Conservation (phyloP, 768 basidiomycete genomes). For the Leucosporidium creatinivorum region DNA sequence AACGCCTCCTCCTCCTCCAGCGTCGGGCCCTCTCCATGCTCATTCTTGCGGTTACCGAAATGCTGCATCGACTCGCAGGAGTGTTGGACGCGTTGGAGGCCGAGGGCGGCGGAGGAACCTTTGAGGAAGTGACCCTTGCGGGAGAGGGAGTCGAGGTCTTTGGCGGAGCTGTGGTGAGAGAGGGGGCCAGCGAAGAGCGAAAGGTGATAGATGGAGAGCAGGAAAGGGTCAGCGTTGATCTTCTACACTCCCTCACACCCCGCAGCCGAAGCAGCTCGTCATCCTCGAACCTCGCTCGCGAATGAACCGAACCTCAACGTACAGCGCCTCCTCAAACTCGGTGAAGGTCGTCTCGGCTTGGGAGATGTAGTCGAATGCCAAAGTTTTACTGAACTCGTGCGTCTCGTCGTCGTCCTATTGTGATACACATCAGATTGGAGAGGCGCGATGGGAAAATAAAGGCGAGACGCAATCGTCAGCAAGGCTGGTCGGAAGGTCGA, state of each 20-base stretch:
- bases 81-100: constrained; percentile 68
- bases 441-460: background rate
- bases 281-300: no score
- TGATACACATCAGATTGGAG: no score
- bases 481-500: background rate
- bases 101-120: constrained; percentile 90
- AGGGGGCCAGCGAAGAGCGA: constrained; percentile 8
- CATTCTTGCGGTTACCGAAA: constrained; percentile 64
- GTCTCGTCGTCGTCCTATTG: constrained; percentile 58
- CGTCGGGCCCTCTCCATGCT: constrained; percentile 36
- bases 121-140: constrained; percentile 88
- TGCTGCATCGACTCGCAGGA: constrained; percentile 90
- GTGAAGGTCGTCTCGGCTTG: constrained; percentile 72
- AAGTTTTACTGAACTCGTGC: constrained; percentile 65
- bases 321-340: constrained; percentile 73
- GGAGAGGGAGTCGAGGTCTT: constrained; percentile 61
- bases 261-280: no score
- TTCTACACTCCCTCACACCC: no score
- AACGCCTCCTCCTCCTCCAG: constrained; percentile 40
- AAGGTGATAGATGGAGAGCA: background rate
- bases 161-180: constrained; percentile 14
- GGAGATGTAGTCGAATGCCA: constrained; percentile 70
- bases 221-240: background rate
- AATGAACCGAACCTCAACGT: constrained; percentile 41
- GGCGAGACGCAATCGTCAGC: no score